Conservation (phyloP, 2,329 filamentous ascomycete species). For the Trichoderma sp. region DNA sequence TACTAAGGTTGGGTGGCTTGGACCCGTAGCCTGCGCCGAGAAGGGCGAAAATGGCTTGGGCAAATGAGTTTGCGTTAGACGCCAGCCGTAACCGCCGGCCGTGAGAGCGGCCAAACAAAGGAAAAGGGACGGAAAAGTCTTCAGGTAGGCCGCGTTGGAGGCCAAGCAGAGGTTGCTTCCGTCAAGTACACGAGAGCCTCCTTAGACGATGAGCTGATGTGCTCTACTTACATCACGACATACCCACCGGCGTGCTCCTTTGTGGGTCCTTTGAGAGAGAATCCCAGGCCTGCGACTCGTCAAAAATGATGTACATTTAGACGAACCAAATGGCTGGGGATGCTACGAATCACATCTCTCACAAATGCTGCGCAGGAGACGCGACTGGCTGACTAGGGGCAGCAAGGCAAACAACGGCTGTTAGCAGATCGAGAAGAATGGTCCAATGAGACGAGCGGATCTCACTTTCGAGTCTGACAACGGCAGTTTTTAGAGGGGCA, state of each 20-base stretch:
- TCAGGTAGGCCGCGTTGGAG: neutral
- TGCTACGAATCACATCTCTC: slow-evolving; percentile 21
- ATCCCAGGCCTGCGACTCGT: slow-evolving; percentile 20
- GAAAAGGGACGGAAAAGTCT: too few relatives aligned
- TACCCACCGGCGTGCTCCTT: neutral
- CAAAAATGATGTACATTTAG: slow-evolving; percentile 27
- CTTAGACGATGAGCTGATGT: slow-evolving; percentile 9
- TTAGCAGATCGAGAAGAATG: slow-evolving; percentile 16
- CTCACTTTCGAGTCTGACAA: slow-evolving; percentile 14
- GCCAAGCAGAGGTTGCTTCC: neutral
- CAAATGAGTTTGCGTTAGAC: neutral
- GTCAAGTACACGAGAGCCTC: neutral
- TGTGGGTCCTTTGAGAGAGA: slow-evolving; percentile 16
- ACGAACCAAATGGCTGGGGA: slow-evolving; percentile 23
- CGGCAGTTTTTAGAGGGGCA: slow-evolving; percentile 6
- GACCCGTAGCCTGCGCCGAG: slow-evolving; percentile 1
- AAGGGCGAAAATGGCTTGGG: neutral
- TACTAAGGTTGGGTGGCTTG: slow-evolving; percentile 4
- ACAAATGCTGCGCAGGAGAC: slow-evolving; percentile 22
- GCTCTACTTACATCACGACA: neutral
- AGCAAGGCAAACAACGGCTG: slow-evolving; percentile 1
- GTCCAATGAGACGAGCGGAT: slow-evolving; percentile 24
- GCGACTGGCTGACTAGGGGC: slow-evolving; percentile 25
- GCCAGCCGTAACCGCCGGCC: neutral
- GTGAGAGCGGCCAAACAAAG: neutral